phyloP scores from a whole-genome alignment of 371 early-diverging fungal genomes.

The Capniomyces stellatus region DNA sequence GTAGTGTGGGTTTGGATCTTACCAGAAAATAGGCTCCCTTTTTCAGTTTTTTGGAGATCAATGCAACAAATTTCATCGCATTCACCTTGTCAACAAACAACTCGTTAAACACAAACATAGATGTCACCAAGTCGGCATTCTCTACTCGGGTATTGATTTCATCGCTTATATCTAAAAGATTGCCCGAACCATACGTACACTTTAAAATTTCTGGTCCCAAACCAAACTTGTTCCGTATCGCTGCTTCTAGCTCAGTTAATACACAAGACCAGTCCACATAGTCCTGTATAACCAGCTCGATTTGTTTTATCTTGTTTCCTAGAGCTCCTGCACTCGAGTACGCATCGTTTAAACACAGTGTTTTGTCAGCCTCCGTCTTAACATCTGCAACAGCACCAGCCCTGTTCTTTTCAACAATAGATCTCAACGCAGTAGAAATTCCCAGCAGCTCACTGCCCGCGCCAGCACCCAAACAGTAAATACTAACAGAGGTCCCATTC shows the following conservation, averaged over 20 bases:
- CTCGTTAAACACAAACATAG: slow-evolving; percentile 83
- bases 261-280: slow-evolving; percentile 45
- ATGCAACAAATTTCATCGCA: slow-evolving; percentile 54
- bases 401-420: slow-evolving; percentile 4
- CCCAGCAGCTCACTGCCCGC: slow-evolving; percentile 73
- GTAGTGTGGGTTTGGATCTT: no score
- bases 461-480: slow-evolving; percentile 65
- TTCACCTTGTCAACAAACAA: slow-evolving; percentile 51
- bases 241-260: slow-evolving; percentile 27
- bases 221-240: slow-evolving; percentile 26
- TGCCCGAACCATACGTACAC: slow-evolving; percentile 28
- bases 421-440: slow-evolving; percentile 48
- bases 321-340: no score
- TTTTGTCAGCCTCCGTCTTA: no score
- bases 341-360: no score
- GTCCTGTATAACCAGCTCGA: slow-evolving; percentile 41
- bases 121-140: slow-evolving; percentile 52
- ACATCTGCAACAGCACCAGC: background rate
- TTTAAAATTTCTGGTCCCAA: slow-evolving; percentile 20
- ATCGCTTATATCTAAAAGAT: slow-evolving; percentile 25
- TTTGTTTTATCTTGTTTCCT: background rate
- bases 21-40: slow-evolving; percentile 51
- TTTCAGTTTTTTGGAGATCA: slow-evolving; percentile 41
- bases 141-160: slow-evolving; percentile 21
- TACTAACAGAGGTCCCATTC: slow-evolving; percentile 19